Evolutionary conservation across 1,139 yeast species (phyloP), one percentile per base, ranked within the genome.

Genomic region (Diutina sp.): DNA sequence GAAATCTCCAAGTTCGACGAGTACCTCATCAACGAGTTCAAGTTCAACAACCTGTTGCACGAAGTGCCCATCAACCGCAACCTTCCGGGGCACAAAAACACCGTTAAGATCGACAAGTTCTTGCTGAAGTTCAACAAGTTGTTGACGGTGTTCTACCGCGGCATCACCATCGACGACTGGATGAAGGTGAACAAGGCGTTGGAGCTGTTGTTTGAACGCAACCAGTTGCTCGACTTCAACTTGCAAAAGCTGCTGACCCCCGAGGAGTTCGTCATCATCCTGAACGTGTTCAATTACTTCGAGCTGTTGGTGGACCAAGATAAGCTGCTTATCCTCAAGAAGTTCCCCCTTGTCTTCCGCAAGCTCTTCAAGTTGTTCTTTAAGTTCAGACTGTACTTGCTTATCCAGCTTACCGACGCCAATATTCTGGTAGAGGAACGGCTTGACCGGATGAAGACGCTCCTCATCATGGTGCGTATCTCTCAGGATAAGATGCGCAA

Each of bases 121-220:
- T 73, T 90, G 44, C 80, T 79, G 59, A 79, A 79, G 56, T 69
- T 91, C 60, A 93, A 93, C 68, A 72, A 76, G 46, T 72, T 89
- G 9, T 78, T 87, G 50, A 75, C 82, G 1, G 79, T 80, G 4
- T 77, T 86, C 54, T 84, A 87, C 64, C 74, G 73, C 41, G 79
- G 84, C 28, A 80, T 88, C 30, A 77, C 82, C 44, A 68, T 84
- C 18, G 82, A 80, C 59, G 96, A 91, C 65, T 93, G 98, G 97
- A 76, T 90, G 60, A 79, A 79, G 58, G 79, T 85, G 7, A 87
- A 81, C 66, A 95, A 90, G 65, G 72, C 85, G 2, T 70, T 93
- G 57, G 97, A 91, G 66, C 72, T 80, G 51, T 85, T 87, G 59
- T 81, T 66, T 60, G 78, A 73, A 55, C 69, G 67, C 55, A 72